Conservation (phyloP, 805 yeast genomes). For the Wilhelminamyces savonicus region DNA sequence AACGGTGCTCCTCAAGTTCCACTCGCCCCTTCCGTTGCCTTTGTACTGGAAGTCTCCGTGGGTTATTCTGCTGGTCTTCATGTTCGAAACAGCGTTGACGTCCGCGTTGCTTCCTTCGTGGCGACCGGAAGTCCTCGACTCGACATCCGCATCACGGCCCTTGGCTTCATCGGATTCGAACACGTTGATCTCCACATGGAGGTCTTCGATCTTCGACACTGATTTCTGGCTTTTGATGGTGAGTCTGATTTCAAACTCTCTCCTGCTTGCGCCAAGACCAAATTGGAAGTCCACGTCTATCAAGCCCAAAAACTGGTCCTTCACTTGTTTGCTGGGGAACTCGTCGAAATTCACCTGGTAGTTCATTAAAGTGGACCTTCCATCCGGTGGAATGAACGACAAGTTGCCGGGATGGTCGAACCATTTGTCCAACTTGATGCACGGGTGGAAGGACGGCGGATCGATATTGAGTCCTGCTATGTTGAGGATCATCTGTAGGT, state of each 20-base stretch:
- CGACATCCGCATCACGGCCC: slow-evolving; percentile 4
- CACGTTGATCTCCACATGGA: slow-evolving; percentile 19
- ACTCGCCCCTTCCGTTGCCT: slow-evolving; percentile 49
- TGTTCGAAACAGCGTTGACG: slow-evolving; percentile 16
- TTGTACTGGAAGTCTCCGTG: slow-evolving; percentile 68
- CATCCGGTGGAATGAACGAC: slow-evolving; percentile 86
- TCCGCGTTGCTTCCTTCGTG: slow-evolving; percentile 3
- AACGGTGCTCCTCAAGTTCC: slow-evolving; percentile 55
- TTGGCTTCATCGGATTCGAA: slow-evolving; percentile 4
- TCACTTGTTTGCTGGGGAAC: slow-evolving; percentile 2
- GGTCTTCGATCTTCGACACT: slow-evolving; percentile 27
- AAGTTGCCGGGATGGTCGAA: slow-evolving; percentile 37
- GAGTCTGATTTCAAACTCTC: slow-evolving; percentile 60
- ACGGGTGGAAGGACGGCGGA: slow-evolving; percentile 62
- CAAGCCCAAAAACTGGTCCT: slow-evolving; percentile 35
- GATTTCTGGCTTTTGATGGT: slow-evolving; percentile 30
- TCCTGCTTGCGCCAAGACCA: slow-evolving; percentile 44
- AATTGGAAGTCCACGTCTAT: slow-evolving; percentile 48
- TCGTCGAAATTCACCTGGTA: slow-evolving; percentile 56
- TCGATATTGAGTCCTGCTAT: slow-evolving; percentile 42
- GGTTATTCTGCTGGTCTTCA: slow-evolving; percentile 59
- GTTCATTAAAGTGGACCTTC: slow-evolving; percentile 53
- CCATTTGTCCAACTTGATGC: slow-evolving; percentile 57
- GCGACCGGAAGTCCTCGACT: too few relatives aligned
- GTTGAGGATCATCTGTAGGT: slow-evolving; percentile 51